Evolutionary conservation across 257 asterid species (phyloP).

Genomic region (Anisodus tanguticus): DNA sequence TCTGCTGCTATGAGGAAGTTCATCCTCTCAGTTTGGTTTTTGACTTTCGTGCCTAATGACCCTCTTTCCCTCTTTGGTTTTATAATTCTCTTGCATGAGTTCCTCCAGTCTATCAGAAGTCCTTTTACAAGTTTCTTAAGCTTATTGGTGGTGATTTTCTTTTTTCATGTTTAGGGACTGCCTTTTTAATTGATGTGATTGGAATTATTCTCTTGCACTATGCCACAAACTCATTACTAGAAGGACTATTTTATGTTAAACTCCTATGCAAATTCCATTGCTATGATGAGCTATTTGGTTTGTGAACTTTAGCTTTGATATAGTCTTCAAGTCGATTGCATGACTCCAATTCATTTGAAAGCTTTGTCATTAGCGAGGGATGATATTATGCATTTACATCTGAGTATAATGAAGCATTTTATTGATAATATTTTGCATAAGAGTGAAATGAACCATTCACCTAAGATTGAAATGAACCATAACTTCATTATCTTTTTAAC

Average conservation of each 20-base stretch:
- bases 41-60: neutral
- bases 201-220: neutral
- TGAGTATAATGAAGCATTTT: neutral
- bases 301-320: neutral
- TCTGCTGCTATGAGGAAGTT: neutral
- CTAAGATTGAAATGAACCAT: neutral
- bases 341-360: neutral
- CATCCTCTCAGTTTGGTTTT: neutral
- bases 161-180: neutral
- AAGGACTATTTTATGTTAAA: neutral
- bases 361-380: neutral
- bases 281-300: neutral
- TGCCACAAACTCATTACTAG: neutral
- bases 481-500: neutral
- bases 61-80: neutral
- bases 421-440: conserved; percentile 1
- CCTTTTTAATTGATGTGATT: neutral
- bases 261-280: neutral
- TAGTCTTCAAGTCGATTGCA: neutral
- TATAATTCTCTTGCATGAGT: neutral
- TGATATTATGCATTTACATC: neutral
- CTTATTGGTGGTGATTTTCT: neutral
- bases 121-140: neutral
- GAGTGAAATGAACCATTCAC: neutral
- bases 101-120: neutral